Evolutionary conservation across 345 rosid species (phyloP).

Genomic region (Arabidopsis thaliana): TAIR10.1 NC_003076.8:22523001-22523500

Average conservation of each 20-base stretch:
- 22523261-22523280: conserved; percentile 92
- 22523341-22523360: conserved; percentile 60
- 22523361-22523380: conserved; percentile 54
- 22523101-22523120: conserved; percentile 1
- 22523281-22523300: conserved; percentile 78
- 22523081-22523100: background rate
- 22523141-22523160: conserved; percentile 73
- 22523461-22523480: conserved; percentile 57
- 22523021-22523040: conserved; percentile 91
- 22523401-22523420: conserved; percentile 46
- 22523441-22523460: conserved; percentile 73
- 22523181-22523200: conserved; percentile 81
- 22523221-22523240: conserved; percentile 78
- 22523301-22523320: conserved; percentile 48
- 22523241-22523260: conserved; percentile 98
- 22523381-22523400: conserved; percentile 53
- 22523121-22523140: conserved; percentile 15
- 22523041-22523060: conserved; percentile 25
- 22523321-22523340: conserved; percentile 55
- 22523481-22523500: conserved; percentile 63
- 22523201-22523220: conserved; percentile 72
- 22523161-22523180: conserved; percentile 83
- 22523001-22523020: conserved; percentile 77
- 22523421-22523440: conserved; percentile 48
- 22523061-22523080: conserved; percentile 17